Percentiles rank a stretch among this genome's conserved stretches.
Conservation (phyloP, 2,329 filamentous ascomycete genomes). For the Waltergamsia citrina region DNA sequence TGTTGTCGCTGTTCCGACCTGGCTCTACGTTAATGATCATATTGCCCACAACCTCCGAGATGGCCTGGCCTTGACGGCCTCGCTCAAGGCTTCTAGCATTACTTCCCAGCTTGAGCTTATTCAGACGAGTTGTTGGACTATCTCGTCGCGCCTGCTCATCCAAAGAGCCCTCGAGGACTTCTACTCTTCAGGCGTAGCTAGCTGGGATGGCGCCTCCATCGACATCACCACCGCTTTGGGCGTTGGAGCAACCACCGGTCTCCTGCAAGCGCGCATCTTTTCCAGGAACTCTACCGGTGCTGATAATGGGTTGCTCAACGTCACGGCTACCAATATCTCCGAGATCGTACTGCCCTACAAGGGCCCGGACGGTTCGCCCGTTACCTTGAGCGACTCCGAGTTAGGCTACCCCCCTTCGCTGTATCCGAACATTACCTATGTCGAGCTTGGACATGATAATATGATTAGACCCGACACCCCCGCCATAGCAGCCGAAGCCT, state of each 20-base stretch:
- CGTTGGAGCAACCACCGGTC: slow-evolving; percentile 42
- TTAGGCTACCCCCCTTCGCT: slow-evolving; percentile 63
- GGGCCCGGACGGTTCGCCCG: slow-evolving; percentile 44
- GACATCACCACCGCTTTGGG: slow-evolving; percentile 66
- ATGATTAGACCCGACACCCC: slow-evolving; percentile 27
- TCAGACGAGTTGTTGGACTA: slow-evolving; percentile 62
- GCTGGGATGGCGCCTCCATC: slow-evolving; percentile 50
- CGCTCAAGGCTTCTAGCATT: slow-evolving; percentile 77
- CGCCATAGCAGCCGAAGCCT: slow-evolving; percentile 36
- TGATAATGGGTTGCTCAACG: slow-evolving; percentile 49
- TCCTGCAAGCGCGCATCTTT: slow-evolving; percentile 67
- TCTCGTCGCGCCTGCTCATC: slow-evolving; percentile 56
- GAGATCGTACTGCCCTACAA: slow-evolving; percentile 53
- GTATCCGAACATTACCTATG: slow-evolving; percentile 72
- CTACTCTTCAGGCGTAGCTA: slow-evolving; percentile 34
- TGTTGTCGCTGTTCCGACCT: slow-evolving; percentile 71
- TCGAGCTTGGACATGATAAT: slow-evolving; percentile 30
- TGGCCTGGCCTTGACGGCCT: slow-evolving; percentile 68
- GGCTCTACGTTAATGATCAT: slow-evolving; percentile 47
- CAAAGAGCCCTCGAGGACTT: slow-evolving; percentile 43
- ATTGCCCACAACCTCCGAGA: slow-evolving; percentile 43
- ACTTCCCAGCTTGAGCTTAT: slow-evolving; percentile 71
- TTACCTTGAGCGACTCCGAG: slow-evolving; percentile 50
- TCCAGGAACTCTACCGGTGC: slow-evolving; percentile 54
- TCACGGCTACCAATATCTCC: slow-evolving; percentile 41